Base-by-base conservation (phyloP, 2,329 filamentous ascomycete genomes). In the Cercospora citrullina region DNA sequence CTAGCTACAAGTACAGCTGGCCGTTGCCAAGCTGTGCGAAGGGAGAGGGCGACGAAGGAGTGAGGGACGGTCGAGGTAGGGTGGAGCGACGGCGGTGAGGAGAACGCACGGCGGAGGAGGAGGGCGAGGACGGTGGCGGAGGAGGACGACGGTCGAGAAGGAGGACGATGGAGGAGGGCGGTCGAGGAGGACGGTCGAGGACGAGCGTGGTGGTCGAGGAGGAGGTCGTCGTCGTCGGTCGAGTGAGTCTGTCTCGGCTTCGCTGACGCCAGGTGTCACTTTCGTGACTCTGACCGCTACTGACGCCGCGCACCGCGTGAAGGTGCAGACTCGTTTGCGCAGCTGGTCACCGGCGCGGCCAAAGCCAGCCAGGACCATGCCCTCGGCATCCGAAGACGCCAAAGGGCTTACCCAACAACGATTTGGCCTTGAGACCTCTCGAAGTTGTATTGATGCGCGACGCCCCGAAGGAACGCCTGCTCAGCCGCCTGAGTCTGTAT, bases 401-500 rank as follows among this genome's bases (percentile, higher is more conserved):
- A 62, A 23, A 12, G 18, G 39, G 21, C 39, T 62, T 48, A 10
- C 60, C 60, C 36, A 62, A 48, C 23, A 21, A 30, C 60, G 60
- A 62, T 62, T 62, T 62, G 60, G 31, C 33, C 60, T 45, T 62
- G 58, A 28, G 60, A 14, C 26, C 60, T 62, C 60, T 62, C 60
- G 60, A 62, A 30, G 18, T 62, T 62, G 60, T 62, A 42, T 60
- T 9, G 18, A 23, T 59, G 23, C 57, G 31, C 58, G 58, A 60
- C 31, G 58, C 18, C 58, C n/a, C 58, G 12, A 39, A 6, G 21
- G 28, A 31, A 26, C 58, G 31, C 10, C 58, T 60, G 58, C 36
- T 26, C 28, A 26, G 31, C 36, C n/a, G 31, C 31, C 58, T 39
- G 23, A 21, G 31, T 33, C 58, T 60, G 36, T 21, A 39, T 16